A percentile compares a stretch with the other conserved stretches of the same genome.
Conservation (phyloP, 441 rosid genomes). For the Gossypium gossypioides region DNA sequence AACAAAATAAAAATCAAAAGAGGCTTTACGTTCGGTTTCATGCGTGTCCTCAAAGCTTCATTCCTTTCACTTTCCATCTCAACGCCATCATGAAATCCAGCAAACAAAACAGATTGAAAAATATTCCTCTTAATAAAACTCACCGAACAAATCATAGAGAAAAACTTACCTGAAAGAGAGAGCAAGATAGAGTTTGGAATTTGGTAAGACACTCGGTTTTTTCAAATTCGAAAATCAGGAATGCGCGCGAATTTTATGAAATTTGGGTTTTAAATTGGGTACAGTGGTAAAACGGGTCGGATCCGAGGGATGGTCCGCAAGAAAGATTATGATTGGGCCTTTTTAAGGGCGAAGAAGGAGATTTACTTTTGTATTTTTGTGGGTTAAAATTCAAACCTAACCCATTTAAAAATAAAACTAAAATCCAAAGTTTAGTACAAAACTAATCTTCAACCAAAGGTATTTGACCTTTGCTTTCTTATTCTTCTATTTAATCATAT, state of each 20-base stretch:
- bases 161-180: too few relatives aligned
- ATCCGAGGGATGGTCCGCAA: too few relatives aligned
- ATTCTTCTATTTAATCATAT: neutral
- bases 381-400: constrained; percentile 5
- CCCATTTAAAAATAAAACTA: neutral
- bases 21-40: constrained; percentile 36
- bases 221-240: neutral
- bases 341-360: neutral
- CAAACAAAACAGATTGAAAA: neutral
- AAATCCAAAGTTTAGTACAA: neutral
- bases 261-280: neutral
- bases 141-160: too few relatives aligned
- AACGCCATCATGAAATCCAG: neutral
- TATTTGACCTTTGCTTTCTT: neutral
- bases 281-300: too few relatives aligned
- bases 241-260: neutral
- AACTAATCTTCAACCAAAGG: neutral
- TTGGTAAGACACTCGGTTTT: neutral
- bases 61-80: constrained; percentile 41
- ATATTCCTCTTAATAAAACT: too few relatives aligned
- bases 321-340: neutral
- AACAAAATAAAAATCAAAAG: neutral
- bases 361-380: neutral
- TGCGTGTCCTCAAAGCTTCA: constrained; percentile 41
- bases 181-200: too few relatives aligned